Evolutionary conservation across 139 green algal species (phyloP), one percentile per base, ranked within the genome.

Genomic region (Edaphochlamys debaryana): DNA sequence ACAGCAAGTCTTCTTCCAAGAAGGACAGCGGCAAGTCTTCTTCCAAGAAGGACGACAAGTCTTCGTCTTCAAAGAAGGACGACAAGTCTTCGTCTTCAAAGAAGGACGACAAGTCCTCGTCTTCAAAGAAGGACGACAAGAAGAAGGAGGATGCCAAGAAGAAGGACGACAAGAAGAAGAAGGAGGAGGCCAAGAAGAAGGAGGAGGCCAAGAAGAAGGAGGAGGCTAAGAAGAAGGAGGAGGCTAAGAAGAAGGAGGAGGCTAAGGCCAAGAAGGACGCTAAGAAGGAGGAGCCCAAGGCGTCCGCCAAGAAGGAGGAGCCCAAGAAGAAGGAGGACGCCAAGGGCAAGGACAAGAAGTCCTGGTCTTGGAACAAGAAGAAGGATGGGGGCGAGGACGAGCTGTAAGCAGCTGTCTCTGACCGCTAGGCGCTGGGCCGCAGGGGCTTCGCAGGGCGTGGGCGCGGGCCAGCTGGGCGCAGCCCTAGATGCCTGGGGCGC

Each of bases 301-400:
- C n/a, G n/a, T n/a, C n/a, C n/a, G n/a, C n/a, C n/a, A n/a, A n/a
- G 50, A 36, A 66, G 58, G 58, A 66, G 25, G 58, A 66, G 58
- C 29, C 58, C 15, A 66, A 66, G 58, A 66, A 66, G 58, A 9
- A 60, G 38, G n/a, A 70, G 56, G 20, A 8, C 32, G 67, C 37
- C 34, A 80, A 80, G 56, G 54, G n/a, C 37, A 9, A 77, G 19
- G 25, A 79, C 23, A 69, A 60, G 41, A 74, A 85, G 79, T 45
- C 17, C 32, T 69, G 38, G 54, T 52, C 48, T 0, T 69, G 58
- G 69, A 80, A 80, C 22, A 32, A 62, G 9, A 80, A 86, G 80
- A 60, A 68, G 52, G 40, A n/a, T n/a, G n/a, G n/a, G n/a, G n/a
- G 56, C 2, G 32, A 63, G 25, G 38, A 32, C 25, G 38, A 63